Base-by-base conservation (phyloP, 2,329 filamentous ascomycete species). In the Mollisia scopiformis region DNA sequence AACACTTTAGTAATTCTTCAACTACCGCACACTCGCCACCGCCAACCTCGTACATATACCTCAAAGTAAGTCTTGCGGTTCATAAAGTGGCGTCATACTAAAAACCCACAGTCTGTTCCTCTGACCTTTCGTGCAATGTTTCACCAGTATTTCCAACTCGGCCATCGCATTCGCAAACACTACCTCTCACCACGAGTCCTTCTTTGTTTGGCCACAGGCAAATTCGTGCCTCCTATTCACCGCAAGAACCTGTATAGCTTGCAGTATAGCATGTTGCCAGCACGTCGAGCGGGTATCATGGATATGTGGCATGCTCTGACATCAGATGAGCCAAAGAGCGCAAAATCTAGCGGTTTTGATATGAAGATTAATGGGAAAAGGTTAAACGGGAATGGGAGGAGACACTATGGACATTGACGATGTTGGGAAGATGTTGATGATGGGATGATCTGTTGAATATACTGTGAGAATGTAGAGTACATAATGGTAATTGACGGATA, bases 261-360 rank as follows among this genome's bases (percentile, higher is more conserved):
- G 70, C 95, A 99, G 77, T 99, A 99, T 76, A 96, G 92, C 78
- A 98, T 98, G 92, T 82, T 99, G 41, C 96, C 96, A 0, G 90
- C 91, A 7, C 85, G 85, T 57, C 82, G 96, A 47, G 90, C 92
- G 0, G 88, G 89, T 2, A 90, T 98, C 59, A 81, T 85, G 69
- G 93, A 97, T 73, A 89, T 98, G 74, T 99, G 96, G 95, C 61
- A 65, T 58, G 72, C 70, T 7, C 62, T 74, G 46, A 73, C 70
- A 6, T 62, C 62, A 5, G 49, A 58, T 30, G 55, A 57, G 21
- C 60, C 63, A 6, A 64, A 66, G n/a, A n/a, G n/a, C n/a, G n/a
- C n/a, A 23, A 64, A 63, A n/a, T 58, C 47, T 39, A 43, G 25
- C 5, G 31, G 28, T 6, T 53, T 58, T 50, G 61, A 63, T n/a